Percentiles rank a stretch among this genome's conserved stretches.
phyloP scores from a whole-genome alignment of 768 basidiomycete species.

The Hericium rajendrae region DNA sequence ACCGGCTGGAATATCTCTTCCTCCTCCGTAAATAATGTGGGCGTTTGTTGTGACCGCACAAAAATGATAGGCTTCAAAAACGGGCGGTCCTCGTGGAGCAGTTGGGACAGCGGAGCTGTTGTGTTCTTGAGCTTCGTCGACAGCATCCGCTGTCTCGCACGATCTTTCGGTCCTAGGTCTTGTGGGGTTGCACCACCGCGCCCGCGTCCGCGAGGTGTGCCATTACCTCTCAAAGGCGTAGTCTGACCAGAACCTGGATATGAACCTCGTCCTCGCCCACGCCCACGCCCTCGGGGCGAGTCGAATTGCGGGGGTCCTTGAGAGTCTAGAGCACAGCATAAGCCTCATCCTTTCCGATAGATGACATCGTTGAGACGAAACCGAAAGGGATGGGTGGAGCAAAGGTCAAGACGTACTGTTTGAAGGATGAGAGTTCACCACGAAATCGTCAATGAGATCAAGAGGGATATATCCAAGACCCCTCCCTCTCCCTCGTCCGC shows the following conservation, averaged over 20 bases:
- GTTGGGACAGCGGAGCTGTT: conserved; percentile 42
- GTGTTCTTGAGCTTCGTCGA: conserved; percentile 26
- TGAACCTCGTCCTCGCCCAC: neutral
- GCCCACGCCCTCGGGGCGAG: neutral
- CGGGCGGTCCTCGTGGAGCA: conserved; percentile 50
- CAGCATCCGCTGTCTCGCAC: conserved; percentile 15
- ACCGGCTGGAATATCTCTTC: conserved; percentile 54
- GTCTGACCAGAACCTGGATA: neutral
- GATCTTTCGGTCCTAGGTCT: conserved; percentile 14
- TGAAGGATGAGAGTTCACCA: neutral
- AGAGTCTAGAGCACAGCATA: neutral
- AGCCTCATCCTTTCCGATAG: neutral
- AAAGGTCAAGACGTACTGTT: neutral
- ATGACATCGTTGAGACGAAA: no score
- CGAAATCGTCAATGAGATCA: neutral
- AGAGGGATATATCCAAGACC: conserved; percentile 11
- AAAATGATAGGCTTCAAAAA: conserved; percentile 60
- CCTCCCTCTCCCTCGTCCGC: conserved; percentile 23
- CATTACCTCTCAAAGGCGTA: neutral
- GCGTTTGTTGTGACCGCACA: conserved; percentile 46
- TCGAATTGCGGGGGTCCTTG: neutral
- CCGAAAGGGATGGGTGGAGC: no score
- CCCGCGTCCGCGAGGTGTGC: neutral
- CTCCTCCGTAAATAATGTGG: conserved; percentile 41
- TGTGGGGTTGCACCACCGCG: conserved; percentile 1